phyloP scores from a whole-genome alignment of 306 rosid species.

The Cicer arietinum region DNA sequence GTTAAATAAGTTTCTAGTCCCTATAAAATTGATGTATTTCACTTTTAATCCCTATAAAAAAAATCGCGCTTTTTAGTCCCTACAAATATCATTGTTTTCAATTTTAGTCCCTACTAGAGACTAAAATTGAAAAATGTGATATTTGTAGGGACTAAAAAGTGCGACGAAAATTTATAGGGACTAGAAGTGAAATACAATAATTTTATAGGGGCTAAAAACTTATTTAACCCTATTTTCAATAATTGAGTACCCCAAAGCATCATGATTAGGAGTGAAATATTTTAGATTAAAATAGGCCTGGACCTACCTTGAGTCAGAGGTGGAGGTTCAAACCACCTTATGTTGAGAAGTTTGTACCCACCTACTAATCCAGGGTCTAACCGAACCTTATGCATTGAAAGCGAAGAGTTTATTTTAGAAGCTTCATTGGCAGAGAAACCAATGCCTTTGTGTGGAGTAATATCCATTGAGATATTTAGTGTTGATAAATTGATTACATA shows the following conservation, averaged over 20 bases:
- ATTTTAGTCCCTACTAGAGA: no score
- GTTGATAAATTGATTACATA: conserved; percentile 67
- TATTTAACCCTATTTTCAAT: no score
- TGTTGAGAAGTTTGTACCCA: conserved; percentile 76
- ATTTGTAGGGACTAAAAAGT: no score
- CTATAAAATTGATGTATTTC: no score
- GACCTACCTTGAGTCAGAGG: conserved; percentile 78
- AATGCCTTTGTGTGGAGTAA: conserved; percentile 77
- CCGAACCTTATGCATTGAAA: conserved; percentile 72
- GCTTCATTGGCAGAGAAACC: conserved; percentile 83
- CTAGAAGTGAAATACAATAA: no score
- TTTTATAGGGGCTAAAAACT: no score
- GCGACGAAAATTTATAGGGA: no score
- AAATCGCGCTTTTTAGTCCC: no score
- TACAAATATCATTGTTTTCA: no score
- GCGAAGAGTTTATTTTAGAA: conserved; percentile 73
- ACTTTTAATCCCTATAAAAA: no score
- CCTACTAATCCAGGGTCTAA: conserved; percentile 74
- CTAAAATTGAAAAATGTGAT: no score
- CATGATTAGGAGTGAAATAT: conserved; percentile 8
- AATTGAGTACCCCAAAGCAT: conserved; percentile 34
- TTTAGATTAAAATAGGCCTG: conserved; percentile 11
- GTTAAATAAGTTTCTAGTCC: no score
- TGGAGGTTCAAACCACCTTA: conserved; percentile 89
- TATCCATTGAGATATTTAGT: conserved; percentile 91